These are phyloP conservation scores for Arxiozyma heterogenica DNA, from an alignment of 1,139 yeast genomes.

Conservation along the genomic window DNA sequence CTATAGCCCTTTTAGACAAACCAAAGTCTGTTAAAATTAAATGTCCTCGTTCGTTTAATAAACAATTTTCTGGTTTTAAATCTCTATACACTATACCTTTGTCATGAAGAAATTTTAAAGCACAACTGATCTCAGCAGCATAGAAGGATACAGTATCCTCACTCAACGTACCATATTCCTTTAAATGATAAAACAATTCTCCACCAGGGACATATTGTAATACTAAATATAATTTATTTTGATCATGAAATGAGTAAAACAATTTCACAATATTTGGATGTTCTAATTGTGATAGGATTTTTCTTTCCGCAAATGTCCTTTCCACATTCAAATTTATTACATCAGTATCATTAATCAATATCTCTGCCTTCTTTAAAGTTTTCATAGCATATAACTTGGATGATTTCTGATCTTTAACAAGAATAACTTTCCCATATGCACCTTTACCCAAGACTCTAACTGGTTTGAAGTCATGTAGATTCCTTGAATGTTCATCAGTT, in stretches of 20 bases:
- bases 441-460: constrained; percentile 83
- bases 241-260: constrained; percentile 84
- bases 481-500: constrained; percentile 11
- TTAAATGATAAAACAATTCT: constrained; percentile 77
- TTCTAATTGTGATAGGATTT: constrained; percentile 57
- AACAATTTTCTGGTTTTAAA: constrained; percentile 87
- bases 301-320: constrained; percentile 63
- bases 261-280: constrained; percentile 86
- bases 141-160: constrained; percentile 44
- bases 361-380: constrained; percentile 73
- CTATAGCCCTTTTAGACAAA: constrained; percentile 54
- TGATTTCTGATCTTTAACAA: constrained; percentile 59
- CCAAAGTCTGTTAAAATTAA: constrained; percentile 89
- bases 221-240: constrained; percentile 65
- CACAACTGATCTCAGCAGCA: constrained; percentile 43
- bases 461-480: constrained; percentile 59
- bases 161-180: constrained; percentile 38
- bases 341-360: constrained; percentile 36
- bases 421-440: constrained; percentile 79
- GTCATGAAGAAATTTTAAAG: constrained; percentile 68
- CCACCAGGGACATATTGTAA: constrained; percentile 91
- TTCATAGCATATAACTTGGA: constrained; percentile 80
- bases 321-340: constrained; percentile 34
- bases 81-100: constrained; percentile 87
- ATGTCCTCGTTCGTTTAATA: constrained; percentile 70